These are phyloP conservation scores for Chrysosphaeria jannelii DNA, from an alignment of 2,329 filamentous ascomycete species.

Conservation along the genomic window DNA sequence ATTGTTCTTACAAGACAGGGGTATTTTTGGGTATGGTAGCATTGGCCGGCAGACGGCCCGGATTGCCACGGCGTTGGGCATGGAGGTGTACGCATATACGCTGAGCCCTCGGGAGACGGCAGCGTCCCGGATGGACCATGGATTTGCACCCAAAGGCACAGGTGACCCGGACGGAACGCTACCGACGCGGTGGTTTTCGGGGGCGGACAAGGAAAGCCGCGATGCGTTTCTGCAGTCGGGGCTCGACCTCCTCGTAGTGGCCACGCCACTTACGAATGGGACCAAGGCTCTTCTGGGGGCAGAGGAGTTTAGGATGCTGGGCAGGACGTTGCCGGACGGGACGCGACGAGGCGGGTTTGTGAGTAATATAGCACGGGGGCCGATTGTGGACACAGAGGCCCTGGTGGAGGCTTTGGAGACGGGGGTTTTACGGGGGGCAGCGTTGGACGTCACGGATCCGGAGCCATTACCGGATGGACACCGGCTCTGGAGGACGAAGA, in stretches of 20 bases:
- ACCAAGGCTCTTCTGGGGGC: slow-evolving; percentile 20
- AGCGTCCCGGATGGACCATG: slow-evolving; percentile 28
- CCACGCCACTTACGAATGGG: slow-evolving; percentile 17
- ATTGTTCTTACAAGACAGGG: slow-evolving; percentile 8
- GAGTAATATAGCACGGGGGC: slow-evolving; percentile 38
- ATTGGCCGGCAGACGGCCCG: slow-evolving; percentile 23
- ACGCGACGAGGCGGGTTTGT: slow-evolving; percentile 22
- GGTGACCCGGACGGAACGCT: slow-evolving; percentile 19
- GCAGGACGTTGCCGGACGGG: slow-evolving; percentile 2
- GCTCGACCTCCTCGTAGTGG: slow-evolving; percentile 21
- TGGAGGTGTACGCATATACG: slow-evolving; percentile 48
- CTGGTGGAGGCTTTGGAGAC: slow-evolving; percentile 27
- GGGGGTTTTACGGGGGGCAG: slow-evolving; percentile 25
- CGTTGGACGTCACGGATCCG: slow-evolving; percentile 51
- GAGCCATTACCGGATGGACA: slow-evolving; percentile 42
- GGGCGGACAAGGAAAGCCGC: slow-evolving; percentile 12
- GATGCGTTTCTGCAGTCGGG: slow-evolving; percentile 19
- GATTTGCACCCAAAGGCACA: slow-evolving; percentile 38
- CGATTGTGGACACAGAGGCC: slow-evolving; percentile 18
- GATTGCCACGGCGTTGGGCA: slow-evolving; percentile 32
- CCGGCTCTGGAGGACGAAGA: slow-evolving; percentile 37
- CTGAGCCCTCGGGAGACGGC: slow-evolving; percentile 35
- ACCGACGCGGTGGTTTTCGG: slow-evolving; percentile 21
- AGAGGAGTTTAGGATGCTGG: slow-evolving; percentile 16
- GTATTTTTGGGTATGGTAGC: slow-evolving; percentile 22